A percentile compares a stretch with the other conserved stretches of the same genome.
Conservation (phyloP, 805 yeast genomes). For the Sugiyamaella qingdaonensis region DNA sequence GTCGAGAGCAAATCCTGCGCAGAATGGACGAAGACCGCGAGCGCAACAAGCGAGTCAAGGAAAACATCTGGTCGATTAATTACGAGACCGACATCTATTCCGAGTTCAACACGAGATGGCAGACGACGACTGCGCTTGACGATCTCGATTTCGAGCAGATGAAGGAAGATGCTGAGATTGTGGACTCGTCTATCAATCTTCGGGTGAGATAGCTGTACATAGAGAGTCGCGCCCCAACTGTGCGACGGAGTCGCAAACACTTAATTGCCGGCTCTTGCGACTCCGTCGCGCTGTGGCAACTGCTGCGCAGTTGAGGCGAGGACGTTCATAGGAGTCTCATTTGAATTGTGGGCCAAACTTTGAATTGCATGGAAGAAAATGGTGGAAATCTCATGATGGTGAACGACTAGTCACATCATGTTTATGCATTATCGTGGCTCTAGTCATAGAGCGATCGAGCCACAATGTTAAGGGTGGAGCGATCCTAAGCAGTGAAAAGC, state of each 20-base stretch:
- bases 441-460: too few species aligned
- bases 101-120: slow-evolving; percentile 50
- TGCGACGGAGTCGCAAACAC: too few species aligned
- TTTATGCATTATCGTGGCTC: too few species aligned
- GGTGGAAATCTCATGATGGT: too few species aligned
- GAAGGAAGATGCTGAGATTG: slow-evolving; percentile 52
- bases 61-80: slow-evolving; percentile 65
- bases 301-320: too few species aligned
- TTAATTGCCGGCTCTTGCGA: too few species aligned
- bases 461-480: too few species aligned
- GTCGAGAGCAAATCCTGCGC: slow-evolving; percentile 54
- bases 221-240: not conserved
- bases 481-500: too few species aligned
- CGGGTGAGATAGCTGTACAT: not conserved
- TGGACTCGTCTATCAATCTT: slow-evolving; percentile 21
- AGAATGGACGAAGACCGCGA: slow-evolving; percentile 94
- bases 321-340: too few species aligned
- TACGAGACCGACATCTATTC: slow-evolving; percentile 40
- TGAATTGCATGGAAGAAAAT: not conserved
- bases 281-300: too few species aligned
- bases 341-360: not conserved
- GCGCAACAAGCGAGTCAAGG: slow-evolving; percentile 75
- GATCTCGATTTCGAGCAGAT: slow-evolving; percentile 49
- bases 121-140: slow-evolving; percentile 31
- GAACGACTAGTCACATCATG: too few species aligned